A percentile compares a stretch with the other conserved stretches of the same genome.
Evolutionary conservation across 1,284 basidiomycete genomes (phyloP).

Genomic region (Sparassis latifolia): DNA sequence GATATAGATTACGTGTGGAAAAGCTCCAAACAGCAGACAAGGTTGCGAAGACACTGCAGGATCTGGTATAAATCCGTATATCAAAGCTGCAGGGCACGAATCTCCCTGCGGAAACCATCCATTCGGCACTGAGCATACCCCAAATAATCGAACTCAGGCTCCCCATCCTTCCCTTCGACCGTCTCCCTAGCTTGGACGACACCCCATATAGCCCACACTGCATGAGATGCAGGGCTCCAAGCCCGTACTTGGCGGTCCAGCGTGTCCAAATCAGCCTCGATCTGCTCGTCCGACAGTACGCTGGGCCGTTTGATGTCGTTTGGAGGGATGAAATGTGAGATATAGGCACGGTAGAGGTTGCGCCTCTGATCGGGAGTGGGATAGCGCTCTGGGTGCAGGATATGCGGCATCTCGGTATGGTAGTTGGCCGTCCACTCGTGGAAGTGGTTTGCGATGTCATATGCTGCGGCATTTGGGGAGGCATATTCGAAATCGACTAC

Average conservation of each 20-base stretch:
- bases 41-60: too few relatives aligned
- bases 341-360: conserved; percentile 83
- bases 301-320: conserved; percentile 8
- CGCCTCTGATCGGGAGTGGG: conserved; percentile 67
- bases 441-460: conserved; percentile 95
- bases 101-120: conserved; percentile 51
- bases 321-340: conserved; percentile 37
- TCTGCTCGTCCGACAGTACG: conserved; percentile 20
- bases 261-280: conserved; percentile 33
- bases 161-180: conserved; percentile 49
- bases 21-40: too few relatives aligned
- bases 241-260: conserved; percentile 74
- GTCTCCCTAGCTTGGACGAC: conserved; percentile 85
- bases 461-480: conserved; percentile 81
- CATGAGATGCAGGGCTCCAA: conserved; percentile 87
- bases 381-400: conserved; percentile 65
- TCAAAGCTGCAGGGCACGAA: conserved; percentile 34
- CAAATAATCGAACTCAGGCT: conserved; percentile 76
- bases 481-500: conserved; percentile 97
- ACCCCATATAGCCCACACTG: conserved; percentile 90
- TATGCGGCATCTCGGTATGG: conserved; percentile 67
- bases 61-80: too few relatives aligned
- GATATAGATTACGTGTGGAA: too few relatives aligned
- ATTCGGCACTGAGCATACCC: conserved; percentile 64
- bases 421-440: conserved; percentile 94